Base-by-base conservation (phyloP, 202 grass and related monocot genomes). In the Musa balbisiana region DNA sequence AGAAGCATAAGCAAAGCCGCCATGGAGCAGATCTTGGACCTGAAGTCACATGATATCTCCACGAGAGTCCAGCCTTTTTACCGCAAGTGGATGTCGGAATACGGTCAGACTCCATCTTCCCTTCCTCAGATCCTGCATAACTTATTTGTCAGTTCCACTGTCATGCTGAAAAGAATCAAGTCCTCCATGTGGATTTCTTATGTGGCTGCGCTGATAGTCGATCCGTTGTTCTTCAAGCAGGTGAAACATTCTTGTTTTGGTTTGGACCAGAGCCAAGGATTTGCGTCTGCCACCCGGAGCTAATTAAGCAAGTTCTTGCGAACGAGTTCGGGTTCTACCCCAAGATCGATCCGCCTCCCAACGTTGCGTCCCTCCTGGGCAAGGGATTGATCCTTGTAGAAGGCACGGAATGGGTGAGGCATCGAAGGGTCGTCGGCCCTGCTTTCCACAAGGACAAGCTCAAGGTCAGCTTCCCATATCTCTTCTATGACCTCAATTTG, bases 371-470 rank as follows among this genome's bases (percentile, higher is more conserved):
- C 5, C 67, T 69, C 2, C 3, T 69, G 14, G 67, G 67, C 14
- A 69, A 69, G 6, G 67, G 67, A 19, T 10, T 69, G 67, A 33
- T 50, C 0, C 67, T 69, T 1, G 33, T 50, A 49, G 29, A 50
- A 29, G 67, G 67, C 13, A 3, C 27, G 16, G 67, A 69, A 0
- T 69, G 67, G 67, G 29, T n/a, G 10, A 33, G 67, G 67, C 67
- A 69, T 49, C 27, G 67, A 17, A 69, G 67, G 29, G 43, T n/a
- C 9, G 17, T 69, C 29, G 11, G 17, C 43, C 67, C 67, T 0
- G 67, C 67, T 6, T 69, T 69, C 67, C 17, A 26, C 12, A 69
- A 51, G 67, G 67, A 70, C 12, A 70, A 70, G 49, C 67, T 70
- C 67, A 70, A 70, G 67, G 67, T 70, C 49, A 51, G 67, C 25